Evolutionary conservation across 768 basidiomycete genomes (phyloP).

Genomic region (Rhodosporidiobolus odoratus): DNA sequence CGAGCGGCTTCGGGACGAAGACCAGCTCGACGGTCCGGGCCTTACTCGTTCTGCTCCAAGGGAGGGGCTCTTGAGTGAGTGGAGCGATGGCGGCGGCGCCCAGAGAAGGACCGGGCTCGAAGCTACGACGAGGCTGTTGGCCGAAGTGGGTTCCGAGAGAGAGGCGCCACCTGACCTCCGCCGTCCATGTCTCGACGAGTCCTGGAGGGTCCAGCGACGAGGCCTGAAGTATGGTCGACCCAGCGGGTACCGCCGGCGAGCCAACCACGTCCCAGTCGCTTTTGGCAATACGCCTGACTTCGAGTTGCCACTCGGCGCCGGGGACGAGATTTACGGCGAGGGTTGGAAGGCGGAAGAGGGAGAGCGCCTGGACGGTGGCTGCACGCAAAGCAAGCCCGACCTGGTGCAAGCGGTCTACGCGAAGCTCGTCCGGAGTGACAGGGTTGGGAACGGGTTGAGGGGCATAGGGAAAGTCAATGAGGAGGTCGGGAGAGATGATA

Average conservation of each 20-base stretch:
- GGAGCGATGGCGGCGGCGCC: not conserved
- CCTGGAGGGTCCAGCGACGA: no score
- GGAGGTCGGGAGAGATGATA: conserved; percentile 1
- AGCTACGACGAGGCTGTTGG: not conserved
- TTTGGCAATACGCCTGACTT: not conserved
- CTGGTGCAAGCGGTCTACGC: no score
- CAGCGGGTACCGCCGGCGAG: no score
- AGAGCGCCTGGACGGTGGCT: not conserved
- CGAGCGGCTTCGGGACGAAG: not conserved
- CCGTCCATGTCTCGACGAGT: no score
- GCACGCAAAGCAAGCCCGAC: not conserved
- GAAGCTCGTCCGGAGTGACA: no score
- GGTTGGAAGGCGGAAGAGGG: not conserved
- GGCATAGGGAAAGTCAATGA: not conserved
- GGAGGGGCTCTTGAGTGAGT: not conserved
- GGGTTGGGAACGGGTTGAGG: not conserved
- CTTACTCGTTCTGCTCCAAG: not conserved
- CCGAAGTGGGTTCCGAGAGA: no score
- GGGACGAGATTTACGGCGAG: not conserved
- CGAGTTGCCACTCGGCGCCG: not conserved
- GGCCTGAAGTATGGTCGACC: no score
- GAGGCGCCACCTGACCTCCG: no score
- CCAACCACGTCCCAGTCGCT: no score
- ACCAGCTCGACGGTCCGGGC: conserved; percentile 2
- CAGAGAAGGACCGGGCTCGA: not conserved